phyloP scores from a whole-genome alignment of 768 basidiomycete genomes.

The Tulasnella sp. region DNA sequence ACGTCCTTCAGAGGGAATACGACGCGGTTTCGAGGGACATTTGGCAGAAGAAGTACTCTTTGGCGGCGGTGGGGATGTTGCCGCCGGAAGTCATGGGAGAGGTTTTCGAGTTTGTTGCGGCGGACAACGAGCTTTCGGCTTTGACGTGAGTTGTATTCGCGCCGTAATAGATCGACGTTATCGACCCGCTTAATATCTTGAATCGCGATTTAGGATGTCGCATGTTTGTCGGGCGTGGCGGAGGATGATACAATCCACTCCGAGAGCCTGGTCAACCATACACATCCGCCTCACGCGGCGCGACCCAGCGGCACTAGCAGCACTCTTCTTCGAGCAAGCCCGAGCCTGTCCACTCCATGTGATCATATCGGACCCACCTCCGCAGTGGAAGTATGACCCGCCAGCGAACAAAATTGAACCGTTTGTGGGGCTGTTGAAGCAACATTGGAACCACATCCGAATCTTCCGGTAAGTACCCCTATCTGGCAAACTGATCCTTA shows the following conservation, averaged over 20 bases:
- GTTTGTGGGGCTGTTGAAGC: neutral
- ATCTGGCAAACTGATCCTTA: neutral
- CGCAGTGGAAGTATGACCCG: neutral
- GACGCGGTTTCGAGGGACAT: neutral
- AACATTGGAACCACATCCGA: neutral
- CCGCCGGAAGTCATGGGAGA: conserved; percentile 8
- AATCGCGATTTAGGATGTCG: neutral
- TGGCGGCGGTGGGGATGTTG: neutral
- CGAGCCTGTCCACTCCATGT: conserved; percentile 11
- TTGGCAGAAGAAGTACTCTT: neutral
- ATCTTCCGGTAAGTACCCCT: conserved; percentile 4
- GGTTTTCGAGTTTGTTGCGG: conserved; percentile 2
- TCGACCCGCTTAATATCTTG: neutral
- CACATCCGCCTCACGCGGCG: conserved; percentile 4
- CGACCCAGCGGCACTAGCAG: neutral
- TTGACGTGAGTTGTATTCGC: neutral
- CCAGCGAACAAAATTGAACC: neutral
- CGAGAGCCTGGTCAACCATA: conserved; percentile 8
- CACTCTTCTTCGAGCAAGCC: neutral
- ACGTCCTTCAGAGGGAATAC: conserved; percentile 6
- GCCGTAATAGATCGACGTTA: neutral
- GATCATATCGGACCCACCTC: neutral
- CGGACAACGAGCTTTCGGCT: neutral
- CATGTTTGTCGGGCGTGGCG: conserved; percentile 9
- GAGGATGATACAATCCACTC: conserved; percentile 3